These are phyloP conservation scores for Lasiodiplodia sp. DNA, from an alignment of 2,329 filamentous ascomycete species.

Conservation along the genomic window DNA sequence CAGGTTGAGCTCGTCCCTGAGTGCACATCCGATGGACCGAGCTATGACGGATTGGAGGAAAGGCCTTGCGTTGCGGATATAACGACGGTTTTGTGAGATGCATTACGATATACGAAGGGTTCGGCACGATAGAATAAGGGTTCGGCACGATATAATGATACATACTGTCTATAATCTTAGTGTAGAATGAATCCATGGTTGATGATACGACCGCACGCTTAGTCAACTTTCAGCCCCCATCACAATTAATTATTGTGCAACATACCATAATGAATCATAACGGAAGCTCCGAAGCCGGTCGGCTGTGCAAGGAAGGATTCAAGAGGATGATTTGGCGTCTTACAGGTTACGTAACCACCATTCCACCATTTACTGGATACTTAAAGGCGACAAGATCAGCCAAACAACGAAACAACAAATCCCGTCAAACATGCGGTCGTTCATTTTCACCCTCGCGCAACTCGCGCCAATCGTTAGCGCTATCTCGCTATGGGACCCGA, in stretches of 20 bases:
- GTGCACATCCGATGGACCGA: background rate
- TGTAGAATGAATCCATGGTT: no score
- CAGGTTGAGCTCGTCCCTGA: slow-evolving; percentile 1
- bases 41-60: background rate
- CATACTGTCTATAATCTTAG: no score
- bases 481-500: slow-evolving; percentile 29
- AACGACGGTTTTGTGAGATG: background rate
- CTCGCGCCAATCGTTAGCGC: background rate
- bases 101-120: background rate
- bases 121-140: no score
- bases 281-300: no score
- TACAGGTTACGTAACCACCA: background rate
- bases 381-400: background rate
- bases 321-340: background rate
- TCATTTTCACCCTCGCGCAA: background rate
- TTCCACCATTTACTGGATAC: background rate
- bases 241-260: no score
- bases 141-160: no score
- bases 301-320: background rate
- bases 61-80: background rate
- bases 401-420: background rate
- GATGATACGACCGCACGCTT: no score
- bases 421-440: background rate
- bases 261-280: no score
- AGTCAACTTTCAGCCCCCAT: no score